These are phyloP conservation scores for Ostreobium quekettii DNA, from an alignment of 139 green algal species.

Conservation along the genomic window DNA sequence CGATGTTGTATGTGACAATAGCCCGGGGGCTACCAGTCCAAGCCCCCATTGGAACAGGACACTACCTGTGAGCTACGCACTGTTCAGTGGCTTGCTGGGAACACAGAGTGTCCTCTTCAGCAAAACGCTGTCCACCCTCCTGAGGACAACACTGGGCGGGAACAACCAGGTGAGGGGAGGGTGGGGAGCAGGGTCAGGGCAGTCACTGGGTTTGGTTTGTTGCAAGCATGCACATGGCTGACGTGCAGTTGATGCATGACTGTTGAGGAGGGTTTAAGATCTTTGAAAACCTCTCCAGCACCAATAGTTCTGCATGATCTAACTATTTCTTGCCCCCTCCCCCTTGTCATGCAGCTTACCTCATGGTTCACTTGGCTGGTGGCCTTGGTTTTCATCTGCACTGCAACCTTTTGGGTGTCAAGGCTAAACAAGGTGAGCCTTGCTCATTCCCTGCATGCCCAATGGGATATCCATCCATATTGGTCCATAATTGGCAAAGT, in stretches of 20 bases:
- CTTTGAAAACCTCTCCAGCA: too few relatives aligned
- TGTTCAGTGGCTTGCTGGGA: slow-evolving; percentile 67
- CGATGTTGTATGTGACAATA: too few relatives aligned
- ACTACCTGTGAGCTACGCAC: slow-evolving; percentile 63
- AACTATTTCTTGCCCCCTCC: neutral
- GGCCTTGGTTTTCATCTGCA: slow-evolving; percentile 55
- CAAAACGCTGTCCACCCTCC: slow-evolving; percentile 72
- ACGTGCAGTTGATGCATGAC: neutral
- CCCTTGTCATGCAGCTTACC: slow-evolving; percentile 40
- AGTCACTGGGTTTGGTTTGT: too few relatives aligned
- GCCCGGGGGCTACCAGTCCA: too few relatives aligned
- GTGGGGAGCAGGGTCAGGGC: too few relatives aligned
- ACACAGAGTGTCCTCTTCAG: slow-evolving; percentile 79
- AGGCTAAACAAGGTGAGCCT: slow-evolving; percentile 66
- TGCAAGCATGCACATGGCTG: too few relatives aligned
- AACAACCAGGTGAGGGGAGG: slow-evolving; percentile 12
- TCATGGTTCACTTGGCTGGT: slow-evolving; percentile 74
- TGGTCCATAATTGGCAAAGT: too few relatives aligned
- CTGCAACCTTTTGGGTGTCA: slow-evolving; percentile 68
- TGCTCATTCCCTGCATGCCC: neutral
- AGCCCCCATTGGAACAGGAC: slow-evolving; percentile 34
- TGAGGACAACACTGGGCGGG: slow-evolving; percentile 50
- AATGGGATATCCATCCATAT: too few relatives aligned
- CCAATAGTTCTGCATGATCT: too few relatives aligned
- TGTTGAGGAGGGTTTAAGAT: too few relatives aligned